A percentile compares a stretch with the other conserved stretches of the same genome.
Conservation (phyloP, 805 yeast species). For the Ogataea zsoltii region DNA sequence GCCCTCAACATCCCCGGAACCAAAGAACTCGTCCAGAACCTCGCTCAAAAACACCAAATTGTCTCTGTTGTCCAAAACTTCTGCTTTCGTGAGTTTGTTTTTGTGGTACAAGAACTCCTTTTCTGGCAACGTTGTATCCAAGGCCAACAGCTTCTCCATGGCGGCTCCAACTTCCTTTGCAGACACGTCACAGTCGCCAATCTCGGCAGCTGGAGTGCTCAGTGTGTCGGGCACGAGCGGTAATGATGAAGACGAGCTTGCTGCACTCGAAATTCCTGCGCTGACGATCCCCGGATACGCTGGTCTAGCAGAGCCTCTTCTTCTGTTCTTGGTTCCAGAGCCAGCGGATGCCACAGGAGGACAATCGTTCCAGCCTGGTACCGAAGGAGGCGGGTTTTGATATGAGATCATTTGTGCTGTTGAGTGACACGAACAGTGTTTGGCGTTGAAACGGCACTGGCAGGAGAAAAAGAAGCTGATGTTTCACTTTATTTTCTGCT, state of each 20-base stretch:
- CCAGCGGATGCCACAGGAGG: slow-evolving; percentile 36
- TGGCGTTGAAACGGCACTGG: not conserved
- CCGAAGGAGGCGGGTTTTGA: slow-evolving; percentile 28
- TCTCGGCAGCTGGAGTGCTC: not conserved
- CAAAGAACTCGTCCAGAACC: slow-evolving; percentile 23
- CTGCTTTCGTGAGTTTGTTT: slow-evolving; percentile 35
- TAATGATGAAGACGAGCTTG: not conserved
- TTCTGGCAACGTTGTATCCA: slow-evolving; percentile 36
- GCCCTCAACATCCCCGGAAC: slow-evolving; percentile 17
- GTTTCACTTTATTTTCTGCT: too few species aligned
- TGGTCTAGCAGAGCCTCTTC: slow-evolving; percentile 5
- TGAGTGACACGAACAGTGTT: not conserved
- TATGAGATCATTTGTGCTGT: slow-evolving; percentile 20
- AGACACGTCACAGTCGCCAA: slow-evolving; percentile 1
- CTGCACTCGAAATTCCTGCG: not conserved
- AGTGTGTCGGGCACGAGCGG: slow-evolving; percentile 6
- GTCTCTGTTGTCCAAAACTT: slow-evolving; percentile 29
- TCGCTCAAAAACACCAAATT: slow-evolving; percentile 30
- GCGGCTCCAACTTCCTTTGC: slow-evolving; percentile 11
- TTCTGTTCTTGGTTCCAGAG: not conserved
- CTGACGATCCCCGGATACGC: not conserved
- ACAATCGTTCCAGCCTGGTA: slow-evolving; percentile 64
- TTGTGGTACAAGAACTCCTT: slow-evolving; percentile 46
- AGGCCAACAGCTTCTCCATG: slow-evolving; percentile 28
- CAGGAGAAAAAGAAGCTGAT: too few species aligned